These are phyloP conservation scores for Eimeria sp. DNA, from an alignment of 169 alveolate species.

Conservation along the genomic window DNA sequence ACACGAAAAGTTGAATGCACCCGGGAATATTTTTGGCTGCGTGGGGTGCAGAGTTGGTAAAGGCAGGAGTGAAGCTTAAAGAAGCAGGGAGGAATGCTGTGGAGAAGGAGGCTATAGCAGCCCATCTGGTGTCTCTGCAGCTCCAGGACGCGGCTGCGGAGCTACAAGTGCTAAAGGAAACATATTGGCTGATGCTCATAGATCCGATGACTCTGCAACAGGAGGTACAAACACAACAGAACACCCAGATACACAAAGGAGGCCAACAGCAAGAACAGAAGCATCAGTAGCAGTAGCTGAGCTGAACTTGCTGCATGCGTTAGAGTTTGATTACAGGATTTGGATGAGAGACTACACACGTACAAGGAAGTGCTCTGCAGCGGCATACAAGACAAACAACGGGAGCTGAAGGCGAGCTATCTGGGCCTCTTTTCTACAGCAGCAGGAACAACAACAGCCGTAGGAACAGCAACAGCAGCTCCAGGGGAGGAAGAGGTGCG, in stretches of 20 bases:
- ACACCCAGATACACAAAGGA: background rate
- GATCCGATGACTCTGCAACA: conserved; percentile 28
- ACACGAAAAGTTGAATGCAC: background rate
- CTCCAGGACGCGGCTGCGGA: conserved; percentile 72
- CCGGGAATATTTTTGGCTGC: background rate
- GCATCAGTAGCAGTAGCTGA: background rate
- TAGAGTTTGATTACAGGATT: background rate
- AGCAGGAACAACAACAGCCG: conserved; percentile 31
- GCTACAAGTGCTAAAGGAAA: conserved; percentile 26
- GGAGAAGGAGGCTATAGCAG: conserved; percentile 19
- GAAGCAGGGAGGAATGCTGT: background rate
- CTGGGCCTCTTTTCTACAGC: conserved; percentile 6
- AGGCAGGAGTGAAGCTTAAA: background rate
- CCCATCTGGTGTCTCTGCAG: conserved; percentile 52
- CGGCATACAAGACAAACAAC: conserved; percentile 72
- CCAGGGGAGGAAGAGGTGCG: background rate
- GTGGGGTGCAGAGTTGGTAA: conserved; percentile 18
- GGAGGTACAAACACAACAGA: conserved; percentile 1
- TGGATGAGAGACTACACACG: conserved; percentile 28
- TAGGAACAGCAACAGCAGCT: background rate
- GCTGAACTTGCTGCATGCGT: background rate
- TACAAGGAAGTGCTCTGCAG: conserved; percentile 68
- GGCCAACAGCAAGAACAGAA: background rate
- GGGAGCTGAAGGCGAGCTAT: conserved; percentile 20
- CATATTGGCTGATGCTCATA: conserved; percentile 41